Evolutionary conservation across 768 basidiomycete genomes (phyloP).

Genomic region (Rhodosporidiobolus sp.): DNA sequence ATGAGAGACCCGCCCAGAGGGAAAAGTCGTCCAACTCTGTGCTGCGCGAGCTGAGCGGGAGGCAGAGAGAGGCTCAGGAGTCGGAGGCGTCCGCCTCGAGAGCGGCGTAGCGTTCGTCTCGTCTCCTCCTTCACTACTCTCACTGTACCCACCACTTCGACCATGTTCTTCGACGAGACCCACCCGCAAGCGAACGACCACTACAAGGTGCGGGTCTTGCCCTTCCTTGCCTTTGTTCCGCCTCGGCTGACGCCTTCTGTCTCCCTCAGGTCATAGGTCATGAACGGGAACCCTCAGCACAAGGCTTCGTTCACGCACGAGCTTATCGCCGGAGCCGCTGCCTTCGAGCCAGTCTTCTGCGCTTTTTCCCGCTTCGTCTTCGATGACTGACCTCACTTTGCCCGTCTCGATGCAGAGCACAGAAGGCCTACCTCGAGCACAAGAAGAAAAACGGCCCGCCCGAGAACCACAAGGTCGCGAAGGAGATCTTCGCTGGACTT

Average conservation of each 20-base stretch:
- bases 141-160: background rate
- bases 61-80: background rate
- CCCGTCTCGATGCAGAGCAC: background rate
- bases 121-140: background rate
- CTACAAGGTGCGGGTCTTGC: background rate
- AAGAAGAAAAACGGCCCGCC: slow-evolving; percentile 25
- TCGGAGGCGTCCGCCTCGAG: no score
- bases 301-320: background rate
- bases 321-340: slow-evolving; percentile 2
- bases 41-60: no score
- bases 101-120: background rate
- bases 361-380: background rate
- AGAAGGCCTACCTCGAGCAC: slow-evolving; percentile 18
- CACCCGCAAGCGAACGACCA: background rate
- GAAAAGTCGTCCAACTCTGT: no score
- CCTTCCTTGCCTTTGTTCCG: background rate
- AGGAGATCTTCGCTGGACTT: slow-evolving; percentile 49
- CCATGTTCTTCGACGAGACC: slow-evolving; percentile 2
- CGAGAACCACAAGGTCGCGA: slow-evolving; percentile 39
- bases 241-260: background rate
- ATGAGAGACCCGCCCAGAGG: no score
- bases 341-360: background rate
- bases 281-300: background rate
- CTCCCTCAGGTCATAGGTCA: background rate
- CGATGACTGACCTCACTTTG: no score